Conservation (phyloP, 2,329 filamentous ascomycete genomes). For the Dothistroma septosporum region DNA sequence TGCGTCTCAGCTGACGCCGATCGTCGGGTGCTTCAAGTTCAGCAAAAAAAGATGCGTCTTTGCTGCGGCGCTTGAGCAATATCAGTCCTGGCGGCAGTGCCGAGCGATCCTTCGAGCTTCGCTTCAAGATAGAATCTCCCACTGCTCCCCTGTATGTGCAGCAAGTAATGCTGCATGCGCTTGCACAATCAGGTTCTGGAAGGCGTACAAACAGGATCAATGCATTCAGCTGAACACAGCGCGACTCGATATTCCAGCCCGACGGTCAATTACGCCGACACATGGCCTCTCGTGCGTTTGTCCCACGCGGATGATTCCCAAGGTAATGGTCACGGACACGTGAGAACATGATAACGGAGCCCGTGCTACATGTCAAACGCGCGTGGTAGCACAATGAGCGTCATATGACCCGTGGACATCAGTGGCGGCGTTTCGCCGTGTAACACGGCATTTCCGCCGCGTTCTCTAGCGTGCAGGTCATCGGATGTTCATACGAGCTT, state of each 20-base stretch:
- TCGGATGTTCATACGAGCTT: conserved; percentile 3
- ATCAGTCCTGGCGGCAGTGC: not conserved
- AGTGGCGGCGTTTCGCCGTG: not conserved
- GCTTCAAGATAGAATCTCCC: not conserved
- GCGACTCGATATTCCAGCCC: not conserved
- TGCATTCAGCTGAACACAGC: conserved; percentile 1
- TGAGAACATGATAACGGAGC: conserved; percentile 1
- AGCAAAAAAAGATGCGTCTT: not conserved
- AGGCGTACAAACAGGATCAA: not conserved
- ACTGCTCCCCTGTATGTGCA: not conserved
- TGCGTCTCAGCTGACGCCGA: not conserved
- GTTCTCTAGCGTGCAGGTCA: conserved; percentile 9
- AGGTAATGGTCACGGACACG: conserved; percentile 1
- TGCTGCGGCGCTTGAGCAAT: conserved; percentile 2
- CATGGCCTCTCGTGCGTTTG: not conserved
- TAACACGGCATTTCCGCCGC: not conserved
- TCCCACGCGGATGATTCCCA: not conserved
- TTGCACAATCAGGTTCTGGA: not conserved
- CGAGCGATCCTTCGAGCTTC: not conserved
- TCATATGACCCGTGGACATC: not conserved
- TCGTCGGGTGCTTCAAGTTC: not conserved
- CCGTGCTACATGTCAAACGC: not conserved
- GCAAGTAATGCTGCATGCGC: not conserved
- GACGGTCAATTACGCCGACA: conserved; percentile 3
- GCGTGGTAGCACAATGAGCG: not conserved